Evolutionary conservation across 306 rosid genomes (phyloP), one percentile per base, ranked within the genome.

Genomic region (Crataegus laevigata): DNA sequence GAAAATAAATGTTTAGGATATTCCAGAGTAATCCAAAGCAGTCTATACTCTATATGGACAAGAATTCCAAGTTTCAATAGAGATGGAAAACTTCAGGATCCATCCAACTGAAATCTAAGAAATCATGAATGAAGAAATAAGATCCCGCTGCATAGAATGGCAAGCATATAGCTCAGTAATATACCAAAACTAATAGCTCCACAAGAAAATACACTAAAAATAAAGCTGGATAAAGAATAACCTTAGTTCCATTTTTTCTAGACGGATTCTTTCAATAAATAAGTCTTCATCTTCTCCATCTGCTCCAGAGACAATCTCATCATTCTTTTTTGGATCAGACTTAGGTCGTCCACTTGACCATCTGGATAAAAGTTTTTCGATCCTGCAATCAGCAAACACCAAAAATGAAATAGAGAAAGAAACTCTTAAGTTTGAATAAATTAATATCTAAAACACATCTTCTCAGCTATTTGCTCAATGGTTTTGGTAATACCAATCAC

Each of bases 241-340:
- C 98, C 98, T 91, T 72, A 94, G 74, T 81, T 85, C 92, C 96
- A 91, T 89, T 75, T 81, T 94, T 84, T 91, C 96, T 24, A 91
- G 96, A 71, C 96, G 94, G 80, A 89, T 81, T 69, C 96, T 88
- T 83, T 94, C 97, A 79, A 94, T 91, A 76, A 11, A 62, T 62
- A 90, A 66, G 75, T 86, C 97, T 13, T 80, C 89, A 71, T 86
- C 97, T 11, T 80, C 89, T 11, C 26, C 81, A 57, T 79, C 81
- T 66, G 73, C 81, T 79, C 85, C 91, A 62, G 85, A 73, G 83
- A 36, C 69, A 81, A 81, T 75, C 42, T 89, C 93, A 69, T 80
- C 86, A 62, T 72, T 81, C 71, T 78, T 88, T 87, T 85, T 84
- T 75, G 85, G 72, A 71, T 87, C 91, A 58, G 77, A 81, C 79